These are phyloP conservation scores for Trichoderma virens DNA, from an alignment of 495 filamentous ascomycete species.

Conservation along the genomic window DNA sequence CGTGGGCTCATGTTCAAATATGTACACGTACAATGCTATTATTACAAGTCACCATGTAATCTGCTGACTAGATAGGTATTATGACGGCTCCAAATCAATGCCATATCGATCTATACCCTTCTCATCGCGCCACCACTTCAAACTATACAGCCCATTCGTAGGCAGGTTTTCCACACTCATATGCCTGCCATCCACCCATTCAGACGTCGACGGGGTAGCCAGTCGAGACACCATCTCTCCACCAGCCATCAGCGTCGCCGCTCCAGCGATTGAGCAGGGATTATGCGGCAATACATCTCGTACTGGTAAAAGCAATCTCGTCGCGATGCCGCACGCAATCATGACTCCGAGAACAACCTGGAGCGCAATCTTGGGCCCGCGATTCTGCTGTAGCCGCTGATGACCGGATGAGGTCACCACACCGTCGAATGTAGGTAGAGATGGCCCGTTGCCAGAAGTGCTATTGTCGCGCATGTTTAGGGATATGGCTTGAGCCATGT, in stretches of 20 bases:
- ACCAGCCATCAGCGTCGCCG: slow-evolving; percentile 7
- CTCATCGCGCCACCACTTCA: slow-evolving; percentile 10
- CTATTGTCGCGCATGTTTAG: slow-evolving; percentile 7
- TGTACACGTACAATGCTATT: too few relatives aligned
- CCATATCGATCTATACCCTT: background rate
- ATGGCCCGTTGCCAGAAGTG: background rate
- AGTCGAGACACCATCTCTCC: slow-evolving; percentile 20
- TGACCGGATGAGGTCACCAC: background rate
- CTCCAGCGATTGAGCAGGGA: slow-evolving; percentile 8
- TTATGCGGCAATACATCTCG: slow-evolving; percentile 4
- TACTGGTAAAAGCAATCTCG: background rate
- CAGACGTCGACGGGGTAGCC: slow-evolving; percentile 13
- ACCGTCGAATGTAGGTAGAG: background rate
- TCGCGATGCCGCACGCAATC: slow-evolving; percentile 7
- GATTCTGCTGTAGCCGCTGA: slow-evolving; percentile 6
- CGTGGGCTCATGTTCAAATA: too few relatives aligned
- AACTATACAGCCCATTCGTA: background rate
- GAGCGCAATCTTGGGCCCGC: slow-evolving; percentile 9
- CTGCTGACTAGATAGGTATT: too few relatives aligned
- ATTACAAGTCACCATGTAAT: too few relatives aligned
- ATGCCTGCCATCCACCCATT: background rate
- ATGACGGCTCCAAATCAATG: background rate
- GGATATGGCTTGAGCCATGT: slow-evolving; percentile 10
- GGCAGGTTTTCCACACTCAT: background rate
- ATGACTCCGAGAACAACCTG: slow-evolving; percentile 3